phyloP scores from a whole-genome alignment of 2,329 filamentous ascomycete genomes.

The Seiridium cupressi region DNA sequence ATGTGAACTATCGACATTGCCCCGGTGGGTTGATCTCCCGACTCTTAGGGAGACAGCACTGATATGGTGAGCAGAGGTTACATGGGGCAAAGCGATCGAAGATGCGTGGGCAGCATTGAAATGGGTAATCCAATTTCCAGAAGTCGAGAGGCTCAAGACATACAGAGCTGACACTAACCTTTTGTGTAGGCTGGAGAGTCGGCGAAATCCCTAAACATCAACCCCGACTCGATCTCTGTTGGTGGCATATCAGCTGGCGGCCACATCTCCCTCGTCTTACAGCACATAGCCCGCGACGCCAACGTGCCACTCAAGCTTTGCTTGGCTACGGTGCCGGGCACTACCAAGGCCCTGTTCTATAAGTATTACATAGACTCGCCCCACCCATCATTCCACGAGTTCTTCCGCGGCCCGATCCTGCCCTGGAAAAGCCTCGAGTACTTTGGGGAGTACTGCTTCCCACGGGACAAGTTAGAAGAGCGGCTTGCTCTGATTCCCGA shows the following conservation, averaged over 20 bases:
- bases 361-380: conserved; percentile 31
- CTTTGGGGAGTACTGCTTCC: conserved; percentile 27
- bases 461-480: conserved; percentile 22
- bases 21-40: conserved; percentile 25
- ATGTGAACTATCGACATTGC: conserved; percentile 38
- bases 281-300: conserved; percentile 35
- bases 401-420: conserved; percentile 29
- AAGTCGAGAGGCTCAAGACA: not conserved
- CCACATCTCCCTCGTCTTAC: conserved; percentile 32
- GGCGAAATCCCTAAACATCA: conserved; percentile 25
- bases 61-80: conserved; percentile 20
- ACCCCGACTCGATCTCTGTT: conserved; percentile 31
- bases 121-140: conserved; percentile 28
- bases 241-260: conserved; percentile 37
- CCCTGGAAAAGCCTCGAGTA: conserved; percentile 32
- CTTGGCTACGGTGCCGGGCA: conserved; percentile 30
- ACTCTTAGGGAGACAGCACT: not conserved
- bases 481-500: conserved; percentile 25
- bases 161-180: not conserved
- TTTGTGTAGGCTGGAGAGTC: conserved; percentile 22
- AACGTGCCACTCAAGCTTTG: conserved; percentile 32
- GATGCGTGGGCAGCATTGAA: conserved; percentile 34
- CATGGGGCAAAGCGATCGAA: conserved; percentile 33
- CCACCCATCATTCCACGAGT: conserved; percentile 32
- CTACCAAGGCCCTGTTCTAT: conserved; percentile 24